phyloP scores from a whole-genome alignment of 441 rosid species.

The Flueggea neowawraea region DNA sequence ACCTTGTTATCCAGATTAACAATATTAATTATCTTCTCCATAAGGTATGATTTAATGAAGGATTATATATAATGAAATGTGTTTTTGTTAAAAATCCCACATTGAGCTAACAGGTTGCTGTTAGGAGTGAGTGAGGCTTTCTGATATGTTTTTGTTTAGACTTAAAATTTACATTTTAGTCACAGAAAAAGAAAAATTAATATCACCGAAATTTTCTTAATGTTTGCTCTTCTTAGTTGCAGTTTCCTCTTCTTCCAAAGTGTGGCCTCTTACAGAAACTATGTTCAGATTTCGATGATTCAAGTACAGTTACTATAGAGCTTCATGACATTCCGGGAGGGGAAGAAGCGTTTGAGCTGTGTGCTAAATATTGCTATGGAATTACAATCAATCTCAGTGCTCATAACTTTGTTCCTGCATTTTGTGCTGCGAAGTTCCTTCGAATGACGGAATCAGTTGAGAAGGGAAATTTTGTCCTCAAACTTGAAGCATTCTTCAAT shows the following conservation, averaged over 20 bases:
- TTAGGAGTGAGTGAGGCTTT: too few species aligned
- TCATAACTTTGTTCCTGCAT: conserved; percentile 74
- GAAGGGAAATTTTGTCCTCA: conserved; percentile 69
- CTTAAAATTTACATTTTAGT: background rate
- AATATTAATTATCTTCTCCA: conserved; percentile 73
- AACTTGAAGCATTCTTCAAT: conserved; percentile 89
- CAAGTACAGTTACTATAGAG: conserved; percentile 49
- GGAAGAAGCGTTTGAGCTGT: conserved; percentile 89
- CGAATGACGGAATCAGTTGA: conserved; percentile 86
- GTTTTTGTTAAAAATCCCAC: too few species aligned
- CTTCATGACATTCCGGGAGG: conserved; percentile 96
- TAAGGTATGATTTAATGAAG: conserved; percentile 45
- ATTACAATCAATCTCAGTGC: conserved; percentile 87
- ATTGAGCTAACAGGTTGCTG: too few species aligned
- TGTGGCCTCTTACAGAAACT: conserved; percentile 77
- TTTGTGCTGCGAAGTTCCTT: conserved; percentile 92
- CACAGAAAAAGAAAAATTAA: background rate
- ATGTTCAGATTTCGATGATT: conserved; percentile 46
- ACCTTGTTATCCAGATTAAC: conserved; percentile 63
- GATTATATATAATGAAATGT: background rate
- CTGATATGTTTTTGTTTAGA: too few species aligned
- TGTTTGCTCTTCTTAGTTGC: conserved; percentile 45
- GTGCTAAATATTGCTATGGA: conserved; percentile 95
- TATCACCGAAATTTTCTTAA: conserved; percentile 13
- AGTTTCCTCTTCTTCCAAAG: conserved; percentile 86